These are phyloP conservation scores for Syzygium grande DNA, from an alignment of 345 rosid genomes.

Conservation along the genomic window DNA sequence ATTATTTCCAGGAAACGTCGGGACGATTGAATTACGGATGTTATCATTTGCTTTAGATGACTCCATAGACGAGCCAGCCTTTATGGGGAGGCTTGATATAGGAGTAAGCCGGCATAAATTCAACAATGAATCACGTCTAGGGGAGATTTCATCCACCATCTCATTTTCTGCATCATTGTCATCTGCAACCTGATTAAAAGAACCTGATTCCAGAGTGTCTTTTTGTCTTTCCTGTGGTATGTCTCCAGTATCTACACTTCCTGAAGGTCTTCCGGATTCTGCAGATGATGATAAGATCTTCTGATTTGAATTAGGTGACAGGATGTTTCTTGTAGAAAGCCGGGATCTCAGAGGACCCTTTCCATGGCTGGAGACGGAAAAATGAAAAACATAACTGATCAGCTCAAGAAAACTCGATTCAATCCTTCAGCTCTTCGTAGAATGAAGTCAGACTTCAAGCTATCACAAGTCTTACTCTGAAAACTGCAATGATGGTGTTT, in stretches of 20 bases:
- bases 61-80: conserved; percentile 9
- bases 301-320: conserved; percentile 25
- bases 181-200: conserved; percentile 13
- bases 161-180: conserved; percentile 7
- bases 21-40: conserved; percentile 15
- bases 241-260: conserved; percentile 13
- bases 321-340: conserved; percentile 14
- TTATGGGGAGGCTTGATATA: conserved; percentile 8
- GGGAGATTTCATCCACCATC: conserved; percentile 13
- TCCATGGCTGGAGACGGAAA: conserved; percentile 22
- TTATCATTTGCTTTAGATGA: conserved; percentile 23
- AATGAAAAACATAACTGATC: not conserved
- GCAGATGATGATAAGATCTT: conserved; percentile 14
- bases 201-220: conserved; percentile 9
- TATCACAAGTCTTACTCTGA: conserved; percentile 23
- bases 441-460: not conserved
- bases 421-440: not conserved
- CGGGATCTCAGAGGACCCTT: conserved; percentile 27
- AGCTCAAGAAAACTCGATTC: not conserved
- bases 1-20: conserved; percentile 16
- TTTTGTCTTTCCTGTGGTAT: conserved; percentile 15
- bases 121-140: conserved; percentile 11
- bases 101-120: conserved; percentile 26
- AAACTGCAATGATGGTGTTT: conserved; percentile 37
- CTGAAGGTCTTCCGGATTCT: conserved; percentile 12